Evolutionary conservation across 2,329 filamentous ascomycete genomes (phyloP), one percentile per base, ranked within the genome.

Genomic region (Aureobasidium lini): DNA sequence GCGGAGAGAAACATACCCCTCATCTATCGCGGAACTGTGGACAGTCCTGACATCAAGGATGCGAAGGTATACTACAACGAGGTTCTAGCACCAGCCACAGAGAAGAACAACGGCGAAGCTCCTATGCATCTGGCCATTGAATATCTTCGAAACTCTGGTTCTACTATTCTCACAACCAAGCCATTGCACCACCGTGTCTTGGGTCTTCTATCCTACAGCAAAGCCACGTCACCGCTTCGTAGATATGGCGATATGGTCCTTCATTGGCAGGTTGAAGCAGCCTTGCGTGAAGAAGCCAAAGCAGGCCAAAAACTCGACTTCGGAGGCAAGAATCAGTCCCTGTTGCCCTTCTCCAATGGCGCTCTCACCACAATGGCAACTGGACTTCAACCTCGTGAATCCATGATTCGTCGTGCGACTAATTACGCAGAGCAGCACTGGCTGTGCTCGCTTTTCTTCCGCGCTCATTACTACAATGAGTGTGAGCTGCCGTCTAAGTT

Each of bases 241-340:
- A 77, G 84, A 39, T 86, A 81, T 68, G 76, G 74, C 48, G 84
- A 87, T 68, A 76, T 86, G 67, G 75, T 86, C 47, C 73, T 77
- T 10, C 83, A 86, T 67, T 86, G 84, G 77, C 84, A 87, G 64
- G 84, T 85, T 48, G 83, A 86, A 72, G 80, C 83, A 6, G 82
- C 81, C 1, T 65, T 87, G 42, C 79, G 81, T 10, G 76, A 80
- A 62, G 83, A 86, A 69, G 75, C 78, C 10, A 66, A 70, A 32
- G 73, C 75, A 4, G 76, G 77, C 13, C 68, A 70, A 18, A 73
- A 81, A 28, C 64, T 76, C 49, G 68, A 67, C 31, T 57, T 57
- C n/a, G 4, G 6, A 11, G 64, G 65, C 6, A 15, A 58, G 60
- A 36, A 67, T 69, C 62, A 66, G 9, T 63, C 59, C 16, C 66